Evolutionary conservation across 139 green algal species (phyloP), one percentile per base, ranked within the genome.

Genomic region (Chlorella sp.): DNA sequence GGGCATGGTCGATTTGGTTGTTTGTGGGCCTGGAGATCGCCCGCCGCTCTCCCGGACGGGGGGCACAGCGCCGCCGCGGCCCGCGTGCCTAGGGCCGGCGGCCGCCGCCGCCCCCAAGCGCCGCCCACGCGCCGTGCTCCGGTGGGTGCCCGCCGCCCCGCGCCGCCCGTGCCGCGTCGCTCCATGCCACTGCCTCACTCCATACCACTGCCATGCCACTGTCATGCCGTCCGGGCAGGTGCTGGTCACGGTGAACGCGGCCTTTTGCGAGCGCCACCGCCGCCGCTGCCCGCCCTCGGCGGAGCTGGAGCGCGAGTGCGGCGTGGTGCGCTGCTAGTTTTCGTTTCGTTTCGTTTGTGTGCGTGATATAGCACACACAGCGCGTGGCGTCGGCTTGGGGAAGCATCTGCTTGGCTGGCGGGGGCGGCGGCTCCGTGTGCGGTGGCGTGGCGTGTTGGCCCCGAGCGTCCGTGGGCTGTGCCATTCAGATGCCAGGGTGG

Each of bases 181-280:
- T 68, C 36, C 62, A n/a, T 50, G 36, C 35, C 8, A n/a, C 11
- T 51, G 3, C 27, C 6, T 33, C 27, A 62, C 6, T 5, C 19
- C 3, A 6, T 8, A 29, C 46, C 46, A 9, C 38, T 46, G 61
- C 61, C 9, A 5, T 38, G 35, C 55, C 58, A 25, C 8, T 65
- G 58, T 33, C 8, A 12, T 36, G 19, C 9, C 17, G 31, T 19
- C 35, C 12, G 11, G 15, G 45, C 72, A 78, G 60, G 45, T 62
- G 42, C 50, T 91, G 1, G 71, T 89, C 11, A 90, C 80, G 33
- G 79, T 96, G 21, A 97, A 97, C 68, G 88, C 82, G 0, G 92
- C 83, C 2, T 89, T 95, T 58, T 97, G 92, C 74, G 84, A 95
- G 68, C 91, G 82, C 64, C 88, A 96, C 77, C 61, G 85, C 8